A percentile compares a stretch with the other conserved stretches of the same genome.
Conservation (phyloP, 2,329 filamentous ascomycete species). For the Paraconiothyrium sp. region DNA sequence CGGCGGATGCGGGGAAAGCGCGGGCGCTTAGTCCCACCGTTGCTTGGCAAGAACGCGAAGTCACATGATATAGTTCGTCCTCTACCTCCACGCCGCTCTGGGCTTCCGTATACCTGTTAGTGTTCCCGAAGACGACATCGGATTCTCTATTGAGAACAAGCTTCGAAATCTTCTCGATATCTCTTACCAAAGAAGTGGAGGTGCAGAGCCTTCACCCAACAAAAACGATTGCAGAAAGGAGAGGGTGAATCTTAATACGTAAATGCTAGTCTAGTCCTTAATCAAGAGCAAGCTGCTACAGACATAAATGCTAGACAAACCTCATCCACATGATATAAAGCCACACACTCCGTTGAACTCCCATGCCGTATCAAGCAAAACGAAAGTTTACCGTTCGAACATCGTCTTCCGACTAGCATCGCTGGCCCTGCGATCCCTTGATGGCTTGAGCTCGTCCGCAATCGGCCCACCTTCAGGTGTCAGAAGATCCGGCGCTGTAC, state of each 20-base stretch:
- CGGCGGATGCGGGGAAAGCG: neutral
- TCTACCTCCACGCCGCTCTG: neutral
- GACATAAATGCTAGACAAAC: conserved; percentile 11
- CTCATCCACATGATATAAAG: conserved; percentile 20
- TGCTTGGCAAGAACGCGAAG: conserved; percentile 10
- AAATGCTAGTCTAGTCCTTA: neutral
- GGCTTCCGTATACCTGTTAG: too few species aligned
- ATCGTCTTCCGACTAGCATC: conserved; percentile 48
- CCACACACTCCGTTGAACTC: conserved; percentile 12
- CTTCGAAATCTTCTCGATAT: too few species aligned
- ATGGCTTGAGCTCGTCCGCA: conserved; percentile 37
- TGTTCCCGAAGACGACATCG: too few species aligned
- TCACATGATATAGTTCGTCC: neutral
- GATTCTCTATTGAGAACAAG: too few species aligned
- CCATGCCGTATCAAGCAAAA: neutral
- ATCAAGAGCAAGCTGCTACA: neutral
- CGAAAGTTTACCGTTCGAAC: conserved; percentile 45
- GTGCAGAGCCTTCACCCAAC: too few species aligned
- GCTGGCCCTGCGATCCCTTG: conserved; percentile 41
- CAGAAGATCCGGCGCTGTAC: conserved; percentile 24
- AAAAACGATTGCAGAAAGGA: too few species aligned
- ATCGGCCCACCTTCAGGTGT: conserved; percentile 25
- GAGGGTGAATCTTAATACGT: neutral
- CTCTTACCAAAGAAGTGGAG: too few species aligned
- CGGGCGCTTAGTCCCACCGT: conserved; percentile 6